Base-by-base conservation (phyloP, 2,329 filamentous ascomycete genomes). In the Paracoccidioides lutzii region DNA sequence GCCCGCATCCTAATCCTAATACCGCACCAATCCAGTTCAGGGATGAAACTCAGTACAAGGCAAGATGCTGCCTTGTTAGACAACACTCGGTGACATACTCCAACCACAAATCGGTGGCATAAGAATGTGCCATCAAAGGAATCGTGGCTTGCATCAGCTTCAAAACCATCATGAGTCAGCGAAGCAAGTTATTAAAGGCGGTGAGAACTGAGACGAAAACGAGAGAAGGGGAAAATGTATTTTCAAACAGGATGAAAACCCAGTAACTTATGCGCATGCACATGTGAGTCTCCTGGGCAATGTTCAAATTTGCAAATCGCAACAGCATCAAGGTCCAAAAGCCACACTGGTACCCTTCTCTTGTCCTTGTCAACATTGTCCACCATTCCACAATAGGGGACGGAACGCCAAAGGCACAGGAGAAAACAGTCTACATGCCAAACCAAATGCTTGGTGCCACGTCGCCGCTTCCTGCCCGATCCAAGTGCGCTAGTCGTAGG, bases 401-500 rank as follows among this genome's bases (percentile, higher is more conserved):
- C 50, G 50, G 49, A 33, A 53, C 28, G 32, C 42, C 42, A 37
- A 37, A 9, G 6, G 15, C 45, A 22, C 5, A 44, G 12, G 14
- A 44, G 40, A 5, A 53, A 53, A n/a, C 28, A 37, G 30, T 3
- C 37, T 15, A n/a, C 22, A 50, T 50, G n/a, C n/a, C 15, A 46
- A 38, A n/a, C 53, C 22, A 22, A 22, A 22, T 54, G 53, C 44
- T 49, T 49, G 53, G 53, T 54, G 53, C 53, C 53, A 54, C 53
- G 53, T 54, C 44, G 44, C 44, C 15, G 22, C 43, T 54, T 49
- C 44, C 53, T 54, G 53, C 53, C 53, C 53, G 41, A 54, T 49
- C 33, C 44, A 43, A 12, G 30, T 28, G 49, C 49, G 28, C 38
- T 52, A 52, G 37, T 30, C 40, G 22, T 6, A 43, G 42, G 50